Evolutionary conservation across 768 basidiomycete genomes (phyloP), one percentile per base, ranked within the genome.

Genomic region (Coprinopsis strossmayeri): DNA sequence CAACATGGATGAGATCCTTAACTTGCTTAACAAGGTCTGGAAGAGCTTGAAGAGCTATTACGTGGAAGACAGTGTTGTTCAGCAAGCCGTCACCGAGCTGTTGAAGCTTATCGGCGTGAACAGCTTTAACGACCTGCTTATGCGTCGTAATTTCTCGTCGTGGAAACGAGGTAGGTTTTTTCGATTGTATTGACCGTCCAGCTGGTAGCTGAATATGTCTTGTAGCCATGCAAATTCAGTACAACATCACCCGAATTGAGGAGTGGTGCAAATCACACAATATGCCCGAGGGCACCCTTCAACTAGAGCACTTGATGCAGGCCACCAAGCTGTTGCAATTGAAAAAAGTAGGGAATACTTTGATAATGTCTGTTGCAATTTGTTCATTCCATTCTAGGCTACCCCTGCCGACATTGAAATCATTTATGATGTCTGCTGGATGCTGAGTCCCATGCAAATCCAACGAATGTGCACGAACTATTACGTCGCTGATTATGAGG

Each of bases 241-340:
- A 99, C 66, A 98, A 98, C 62, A 96, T 98, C 62, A 98, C 94
- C 25, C 82, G 89, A 23, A 88, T 94, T 59, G 91, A 94, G 60
- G 94, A 97, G 68, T 98, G 96, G 96, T 99, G 96, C 74, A 98
- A 99, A 70, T 94, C 96, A 21, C 96, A 98, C 61, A 92, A 96
- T 62, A 97, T 99, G 92, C 96, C 95, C 1, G 96, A 99, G 64
- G 96, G 96, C 7, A 91, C 91, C 15, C 75, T 99, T 24, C 96
- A 98, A 64, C 74, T 99, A 48, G 96, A 99, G 68, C 94, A 98
- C 69, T 77, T 99, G 69, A 96, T 98, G 92, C 96, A 99, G 73
- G 96, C 96, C 48, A 97, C 96, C 59, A 98, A 99, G 69, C 70
- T 99, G 47, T 73, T 99, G 21, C 96, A 99, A 66, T 72, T 99